A percentile compares a stretch with the other conserved stretches of the same genome.
Conservation (phyloP, 805 yeast species). For the Candida taoyuanica region DNA sequence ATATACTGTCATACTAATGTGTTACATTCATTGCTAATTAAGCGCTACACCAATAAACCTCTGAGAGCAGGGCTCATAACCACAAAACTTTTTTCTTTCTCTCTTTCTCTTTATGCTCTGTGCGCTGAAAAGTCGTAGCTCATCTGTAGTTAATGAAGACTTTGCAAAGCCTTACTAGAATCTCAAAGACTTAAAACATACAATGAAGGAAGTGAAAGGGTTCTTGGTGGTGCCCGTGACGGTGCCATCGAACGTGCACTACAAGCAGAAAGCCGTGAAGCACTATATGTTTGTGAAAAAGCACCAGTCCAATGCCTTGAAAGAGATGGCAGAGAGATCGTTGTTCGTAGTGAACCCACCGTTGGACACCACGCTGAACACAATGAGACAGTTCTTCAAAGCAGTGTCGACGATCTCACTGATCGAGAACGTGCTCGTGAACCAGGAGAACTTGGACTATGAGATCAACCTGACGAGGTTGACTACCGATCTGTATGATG, state of each 20-base stretch:
- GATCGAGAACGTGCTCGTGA: slow-evolving; percentile 44
- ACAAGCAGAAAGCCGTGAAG: slow-evolving; percentile 23
- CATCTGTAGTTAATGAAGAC: slow-evolving; percentile 1
- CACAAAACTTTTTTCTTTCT: not conserved
- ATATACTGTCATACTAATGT: not conserved
- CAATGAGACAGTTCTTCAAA: slow-evolving; percentile 53
- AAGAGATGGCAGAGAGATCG: slow-evolving; percentile 46
- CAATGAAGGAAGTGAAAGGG: slow-evolving; percentile 48
- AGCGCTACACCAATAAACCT: too few species aligned
- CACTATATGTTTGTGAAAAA: slow-evolving; percentile 68
- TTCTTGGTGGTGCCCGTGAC: slow-evolving; percentile 47
- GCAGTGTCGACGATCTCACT: slow-evolving; percentile 61
- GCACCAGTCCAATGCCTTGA: slow-evolving; percentile 45
- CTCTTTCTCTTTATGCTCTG: too few species aligned
- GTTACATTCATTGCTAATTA: too few species aligned
- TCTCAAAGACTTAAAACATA: not conserved
- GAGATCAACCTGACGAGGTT: slow-evolving; percentile 52
- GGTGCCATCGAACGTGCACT: slow-evolving; percentile 29
- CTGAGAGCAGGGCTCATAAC: not conserved
- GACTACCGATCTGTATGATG: slow-evolving; percentile 50
- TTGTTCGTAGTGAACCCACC: slow-evolving; percentile 81
- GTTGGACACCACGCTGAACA: slow-evolving; percentile 46
- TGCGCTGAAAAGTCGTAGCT: not conserved
- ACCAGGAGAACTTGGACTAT: slow-evolving; percentile 39
- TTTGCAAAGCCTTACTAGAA: too few species aligned